phyloP scores from a whole-genome alignment of 371 early-diverging fungal genomes.

The Mortierella polycephala region DNA sequence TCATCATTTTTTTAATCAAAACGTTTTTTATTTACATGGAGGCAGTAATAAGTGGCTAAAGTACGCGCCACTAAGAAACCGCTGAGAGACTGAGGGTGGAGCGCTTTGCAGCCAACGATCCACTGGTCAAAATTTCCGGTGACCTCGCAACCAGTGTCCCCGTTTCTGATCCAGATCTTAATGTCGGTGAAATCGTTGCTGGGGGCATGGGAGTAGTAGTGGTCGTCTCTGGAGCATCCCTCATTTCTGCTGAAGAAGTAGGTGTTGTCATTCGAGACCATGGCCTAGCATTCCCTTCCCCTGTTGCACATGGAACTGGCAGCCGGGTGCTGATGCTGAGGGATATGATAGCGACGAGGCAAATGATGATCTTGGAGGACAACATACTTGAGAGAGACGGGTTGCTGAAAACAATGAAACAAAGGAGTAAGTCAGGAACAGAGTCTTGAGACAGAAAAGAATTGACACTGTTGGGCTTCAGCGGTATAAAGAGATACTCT shows the following conservation, averaged over 20 bases:
- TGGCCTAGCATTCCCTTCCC: not conserved
- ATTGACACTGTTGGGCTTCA: too few relatives aligned
- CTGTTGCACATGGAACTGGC: not conserved
- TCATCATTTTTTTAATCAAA: too few relatives aligned
- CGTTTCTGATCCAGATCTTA: conserved; percentile 11
- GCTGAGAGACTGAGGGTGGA: not conserved
- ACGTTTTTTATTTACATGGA: too few relatives aligned
- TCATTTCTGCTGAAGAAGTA: not conserved
- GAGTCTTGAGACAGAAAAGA: too few relatives aligned
- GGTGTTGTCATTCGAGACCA: not conserved
- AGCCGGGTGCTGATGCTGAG: not conserved
- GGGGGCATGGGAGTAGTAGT: conserved; percentile 7
- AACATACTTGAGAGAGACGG: too few relatives aligned
- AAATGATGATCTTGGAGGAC: not conserved
- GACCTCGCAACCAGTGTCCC: not conserved
- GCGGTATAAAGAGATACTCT: too few relatives aligned
- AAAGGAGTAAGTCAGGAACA: too few relatives aligned
- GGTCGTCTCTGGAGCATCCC: conserved; percentile 2
- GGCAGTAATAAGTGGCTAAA: too few relatives aligned
- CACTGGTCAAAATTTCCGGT: conserved; percentile 1
- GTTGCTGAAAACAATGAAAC: too few relatives aligned
- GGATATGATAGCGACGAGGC: not conserved
- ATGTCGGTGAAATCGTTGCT: conserved; percentile 2
- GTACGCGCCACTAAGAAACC: too few relatives aligned
- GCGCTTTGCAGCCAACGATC: conserved; percentile 2